Base-by-base conservation (phyloP, 495 filamentous ascomycete genomes). In the Aspergillus ellipticus region DNA sequence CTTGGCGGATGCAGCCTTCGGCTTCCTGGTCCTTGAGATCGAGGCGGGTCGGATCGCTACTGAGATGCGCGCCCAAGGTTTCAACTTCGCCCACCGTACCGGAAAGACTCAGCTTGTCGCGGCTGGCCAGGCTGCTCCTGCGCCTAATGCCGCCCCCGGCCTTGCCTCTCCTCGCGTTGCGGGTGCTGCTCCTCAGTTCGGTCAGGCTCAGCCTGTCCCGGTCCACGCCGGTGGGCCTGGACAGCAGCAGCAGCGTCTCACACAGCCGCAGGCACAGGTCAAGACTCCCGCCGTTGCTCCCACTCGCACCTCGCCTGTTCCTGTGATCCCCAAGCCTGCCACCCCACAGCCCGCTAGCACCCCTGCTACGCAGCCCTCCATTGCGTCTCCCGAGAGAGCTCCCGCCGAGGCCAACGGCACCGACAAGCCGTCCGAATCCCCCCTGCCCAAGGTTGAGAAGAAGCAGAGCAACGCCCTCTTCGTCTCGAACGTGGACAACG, bases 1-100 rank as follows among this genome's bases (percentile, higher is more conserved):
- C 69, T 74, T 99, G 48, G 94, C 94, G 19, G 94, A 99, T 75
- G 94, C 94, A 33, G 95, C 94, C 11, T 99, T 96, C 68, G 94
- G 94, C 43, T 97, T 88, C 79, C 78, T 99, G 49, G 92, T 97
- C 15, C 75, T 99, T 54, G 94, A 99, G 62, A 84, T 99, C 42
- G 92, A 97, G 65, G 86, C 85, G 64, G 94, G 94, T 20, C 81
- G 95, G 41, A 99, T 99, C 61, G 94, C 91, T 10, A 97, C 94
- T 0, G 94, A 97, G 72, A 99, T 97, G 93, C 83, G 90, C 58
- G 95, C 94, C 11, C 94, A 97, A 67, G 94, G 94, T 31, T 99
- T 99, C 85, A 99, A 99, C 80, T 99, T 99, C 68, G 88, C 95
- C 31, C 95, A 99, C 71, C 86, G 94, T 56, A 81, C 71, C 45